phyloP scores from a whole-genome alignment of 768 basidiomycete species.

The Asterophora lycoperdoides region DNA sequence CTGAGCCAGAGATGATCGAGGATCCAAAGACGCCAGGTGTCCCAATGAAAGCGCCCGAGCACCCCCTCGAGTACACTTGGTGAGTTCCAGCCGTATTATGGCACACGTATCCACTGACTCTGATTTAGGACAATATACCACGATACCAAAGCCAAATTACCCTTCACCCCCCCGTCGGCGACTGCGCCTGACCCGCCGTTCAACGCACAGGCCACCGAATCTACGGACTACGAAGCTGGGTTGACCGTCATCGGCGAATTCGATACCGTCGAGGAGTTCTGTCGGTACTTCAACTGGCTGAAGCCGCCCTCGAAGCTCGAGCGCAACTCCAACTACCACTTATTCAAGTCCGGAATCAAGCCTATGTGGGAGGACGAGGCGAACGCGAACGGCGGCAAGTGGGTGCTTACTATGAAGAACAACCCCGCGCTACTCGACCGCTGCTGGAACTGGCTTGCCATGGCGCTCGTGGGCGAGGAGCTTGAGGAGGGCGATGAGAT shows the following conservation, averaged over 20 bases:
- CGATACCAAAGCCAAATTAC: conserved; percentile 75
- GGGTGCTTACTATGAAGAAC: conserved; percentile 92
- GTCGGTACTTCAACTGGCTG: conserved; percentile 91
- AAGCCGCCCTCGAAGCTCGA: conserved; percentile 87
- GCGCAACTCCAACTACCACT: conserved; percentile 89
- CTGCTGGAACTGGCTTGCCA: conserved; percentile 87
- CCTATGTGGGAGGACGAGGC: conserved; percentile 98
- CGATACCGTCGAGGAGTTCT: conserved; percentile 85
- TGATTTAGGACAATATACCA: conserved; percentile 78
- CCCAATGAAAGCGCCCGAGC: conserved; percentile 68
- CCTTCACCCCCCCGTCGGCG: conserved; percentile 47
- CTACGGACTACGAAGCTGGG: conserved; percentile 78
- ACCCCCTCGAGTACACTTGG: conserved; percentile 84
- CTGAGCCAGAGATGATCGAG: conserved; percentile 74
- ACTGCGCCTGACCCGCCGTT: conserved; percentile 25
- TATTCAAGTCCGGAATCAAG: conserved; percentile 92
- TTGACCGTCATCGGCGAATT: conserved; percentile 86
- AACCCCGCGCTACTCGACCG: conserved; percentile 75
- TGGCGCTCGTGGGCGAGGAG: conserved; percentile 88
- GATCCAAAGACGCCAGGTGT: conserved; percentile 80
- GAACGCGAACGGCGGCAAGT: conserved; percentile 90
- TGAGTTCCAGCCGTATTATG: conserved; percentile 29
- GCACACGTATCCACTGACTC: conserved; percentile 4
- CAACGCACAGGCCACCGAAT: conserved; percentile 50
- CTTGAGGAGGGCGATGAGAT: conserved; percentile 71